A percentile compares a stretch with the other conserved stretches of the same genome.
Conservation (phyloP, 805 yeast species). For the Candida michaelii region DNA sequence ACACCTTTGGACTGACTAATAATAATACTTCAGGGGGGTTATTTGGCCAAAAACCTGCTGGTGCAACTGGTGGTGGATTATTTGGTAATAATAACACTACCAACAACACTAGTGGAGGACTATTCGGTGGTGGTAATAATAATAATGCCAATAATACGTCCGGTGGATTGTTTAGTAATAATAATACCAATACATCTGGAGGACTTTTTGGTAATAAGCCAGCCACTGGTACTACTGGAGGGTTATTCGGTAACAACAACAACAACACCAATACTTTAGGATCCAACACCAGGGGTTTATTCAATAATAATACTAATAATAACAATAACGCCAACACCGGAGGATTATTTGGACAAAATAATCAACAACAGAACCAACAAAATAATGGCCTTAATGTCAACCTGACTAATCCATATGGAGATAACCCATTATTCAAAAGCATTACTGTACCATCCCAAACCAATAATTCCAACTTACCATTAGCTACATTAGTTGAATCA, state of each 20-base stretch:
- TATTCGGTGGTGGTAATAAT: conserved; percentile 21
- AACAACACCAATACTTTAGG: too few species aligned
- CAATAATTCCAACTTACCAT: conserved; percentile 19
- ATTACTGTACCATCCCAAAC: conserved; percentile 28
- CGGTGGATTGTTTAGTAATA: conserved; percentile 40
- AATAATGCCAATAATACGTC: conserved; percentile 10
- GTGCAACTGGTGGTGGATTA: conserved; percentile 32
- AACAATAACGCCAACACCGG: conserved; percentile 12
- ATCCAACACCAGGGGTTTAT: conserved; percentile 37
- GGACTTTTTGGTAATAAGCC: conserved; percentile 25
- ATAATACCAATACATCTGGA: conserved; percentile 17
- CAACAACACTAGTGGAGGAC: conserved; percentile 22
- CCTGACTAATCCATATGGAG: conserved; percentile 70
- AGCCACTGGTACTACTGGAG: conserved; percentile 22
- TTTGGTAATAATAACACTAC: conserved; percentile 17
- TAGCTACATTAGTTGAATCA: conserved; percentile 26
- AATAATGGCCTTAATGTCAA: conserved; percentile 27
- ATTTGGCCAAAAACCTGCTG: conserved; percentile 21
- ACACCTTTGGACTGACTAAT: conserved; percentile 18
- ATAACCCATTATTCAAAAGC: conserved; percentile 63
- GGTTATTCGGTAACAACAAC: conserved; percentile 40
- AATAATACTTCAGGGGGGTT: conserved; percentile 27
- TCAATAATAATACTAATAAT: conserved; percentile 24
- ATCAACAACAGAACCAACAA: conserved; percentile 20
- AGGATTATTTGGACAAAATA: conserved; percentile 24